Conservation (phyloP, 768 basidiomycete genomes). For the Hortiboletus flavorubellus region DNA sequence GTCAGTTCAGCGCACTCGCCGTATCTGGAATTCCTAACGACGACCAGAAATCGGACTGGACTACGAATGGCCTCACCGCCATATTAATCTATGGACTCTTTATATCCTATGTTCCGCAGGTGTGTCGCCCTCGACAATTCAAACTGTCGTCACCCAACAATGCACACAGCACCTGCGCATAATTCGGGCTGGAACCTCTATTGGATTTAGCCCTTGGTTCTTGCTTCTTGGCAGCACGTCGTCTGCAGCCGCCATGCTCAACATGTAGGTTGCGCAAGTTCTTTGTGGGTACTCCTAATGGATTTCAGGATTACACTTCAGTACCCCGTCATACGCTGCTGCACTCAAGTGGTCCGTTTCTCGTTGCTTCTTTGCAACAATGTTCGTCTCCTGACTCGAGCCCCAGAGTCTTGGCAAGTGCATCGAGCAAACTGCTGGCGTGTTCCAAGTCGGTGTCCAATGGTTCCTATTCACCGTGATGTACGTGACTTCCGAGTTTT, state of each 20-base stretch:
- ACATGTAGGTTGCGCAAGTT: constrained; percentile 51
- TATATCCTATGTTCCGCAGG: constrained; percentile 84
- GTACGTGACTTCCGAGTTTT: constrained; percentile 44
- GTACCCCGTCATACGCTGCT: constrained; percentile 80
- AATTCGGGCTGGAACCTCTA: constrained; percentile 69
- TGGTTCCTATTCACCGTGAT: constrained; percentile 84
- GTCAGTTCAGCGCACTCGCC: neutral
- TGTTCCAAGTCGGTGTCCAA: constrained; percentile 77
- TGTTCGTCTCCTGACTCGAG: neutral
- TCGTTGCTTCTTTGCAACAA: neutral
- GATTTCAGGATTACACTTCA: constrained; percentile 73
- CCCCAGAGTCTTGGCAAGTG: constrained; percentile 66
- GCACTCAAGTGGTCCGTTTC: constrained; percentile 63
- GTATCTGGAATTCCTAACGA: neutral
- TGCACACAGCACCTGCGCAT: constrained; percentile 71
- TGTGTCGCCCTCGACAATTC: constrained; percentile 22
- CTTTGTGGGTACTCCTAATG: neutral
- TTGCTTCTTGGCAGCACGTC: constrained; percentile 86
- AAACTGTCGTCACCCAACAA: neutral
- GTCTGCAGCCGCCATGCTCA: constrained; percentile 77
- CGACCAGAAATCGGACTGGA: constrained; percentile 67
- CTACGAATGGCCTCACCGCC: constrained; percentile 58
- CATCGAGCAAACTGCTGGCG: constrained; percentile 74
- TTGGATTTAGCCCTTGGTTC: constrained; percentile 92
- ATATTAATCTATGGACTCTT: constrained; percentile 70